A percentile compares a stretch with the other conserved stretches of the same genome.
phyloP scores from a whole-genome alignment of 345 rosid species.

The Microcos paniculata region DNA sequence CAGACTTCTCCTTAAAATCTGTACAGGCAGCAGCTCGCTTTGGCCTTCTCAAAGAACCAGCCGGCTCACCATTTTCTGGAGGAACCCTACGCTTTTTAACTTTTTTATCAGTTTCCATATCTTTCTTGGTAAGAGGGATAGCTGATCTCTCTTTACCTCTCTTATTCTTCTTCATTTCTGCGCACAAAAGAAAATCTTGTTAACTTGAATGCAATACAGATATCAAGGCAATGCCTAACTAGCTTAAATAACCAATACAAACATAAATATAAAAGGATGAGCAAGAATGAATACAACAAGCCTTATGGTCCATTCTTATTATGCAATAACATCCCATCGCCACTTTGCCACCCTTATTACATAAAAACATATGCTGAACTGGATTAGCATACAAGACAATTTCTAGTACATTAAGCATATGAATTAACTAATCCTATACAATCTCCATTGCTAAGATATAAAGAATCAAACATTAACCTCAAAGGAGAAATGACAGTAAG shows the following conservation, averaged over 20 bases:
- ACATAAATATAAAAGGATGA: background rate
- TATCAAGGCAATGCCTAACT: background rate
- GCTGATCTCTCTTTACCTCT: background rate
- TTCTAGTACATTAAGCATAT: background rate
- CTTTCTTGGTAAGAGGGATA: background rate
- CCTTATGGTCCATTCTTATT: background rate
- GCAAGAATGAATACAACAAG: background rate
- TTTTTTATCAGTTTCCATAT: background rate
- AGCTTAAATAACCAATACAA: background rate
- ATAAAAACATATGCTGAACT: background rate
- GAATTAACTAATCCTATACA: background rate
- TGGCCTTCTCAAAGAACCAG: conserved; percentile 43
- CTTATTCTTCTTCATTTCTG: conserved; percentile 10
- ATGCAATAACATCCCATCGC: too few relatives aligned
- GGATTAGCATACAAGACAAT: background rate
- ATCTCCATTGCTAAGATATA: background rate
- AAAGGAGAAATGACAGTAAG: background rate
- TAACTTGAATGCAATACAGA: background rate
- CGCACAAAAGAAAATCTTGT: background rate
- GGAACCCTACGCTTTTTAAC: background rate
- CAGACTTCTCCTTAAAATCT: conserved; percentile 60
- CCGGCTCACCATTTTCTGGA: background rate
- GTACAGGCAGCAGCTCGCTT: conserved; percentile 78
- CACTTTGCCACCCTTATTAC: too few relatives aligned
- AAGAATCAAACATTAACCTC: background rate